phyloP scores from a whole-genome alignment of 2,329 filamentous ascomycete species.

The Cryphonectria japonica region DNA sequence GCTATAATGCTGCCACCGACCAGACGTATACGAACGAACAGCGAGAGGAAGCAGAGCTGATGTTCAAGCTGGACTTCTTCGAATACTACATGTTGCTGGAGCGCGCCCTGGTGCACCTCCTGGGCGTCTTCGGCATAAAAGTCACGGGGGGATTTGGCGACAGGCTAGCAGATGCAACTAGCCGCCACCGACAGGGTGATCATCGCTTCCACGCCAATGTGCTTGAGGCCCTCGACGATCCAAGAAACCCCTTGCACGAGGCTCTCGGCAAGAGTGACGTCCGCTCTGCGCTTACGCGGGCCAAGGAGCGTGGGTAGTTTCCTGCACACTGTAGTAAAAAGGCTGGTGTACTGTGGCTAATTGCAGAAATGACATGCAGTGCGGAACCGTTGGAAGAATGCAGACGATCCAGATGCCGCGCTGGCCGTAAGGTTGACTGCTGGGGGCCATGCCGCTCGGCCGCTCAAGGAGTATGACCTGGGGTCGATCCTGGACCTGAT shows the following conservation, averaged over 20 bases:
- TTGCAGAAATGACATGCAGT: constrained; percentile 39
- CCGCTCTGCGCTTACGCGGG: constrained; percentile 61
- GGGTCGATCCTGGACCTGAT: constrained; percentile 61
- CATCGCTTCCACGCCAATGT: constrained; percentile 72
- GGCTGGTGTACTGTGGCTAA: background rate
- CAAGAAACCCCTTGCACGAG: constrained; percentile 57
- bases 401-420: constrained; percentile 49
- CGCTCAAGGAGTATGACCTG: constrained; percentile 64
- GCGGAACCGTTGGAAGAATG: constrained; percentile 74
- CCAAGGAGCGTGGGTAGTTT: constrained; percentile 56
- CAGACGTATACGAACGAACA: constrained; percentile 42
- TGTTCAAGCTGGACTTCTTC: constrained; percentile 80
- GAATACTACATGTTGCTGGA: constrained; percentile 77
- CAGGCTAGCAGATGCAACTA: constrained; percentile 10
- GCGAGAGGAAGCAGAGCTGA: constrained; percentile 57
- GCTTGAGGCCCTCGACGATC: constrained; percentile 62
- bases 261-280: constrained; percentile 61
- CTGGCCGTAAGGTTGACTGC: constrained; percentile 32
- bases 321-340: too few species aligned
- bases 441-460: constrained; percentile 34
- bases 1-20: constrained; percentile 55
- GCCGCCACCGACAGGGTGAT: constrained; percentile 24
- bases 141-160: constrained; percentile 44
- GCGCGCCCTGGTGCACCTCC: constrained; percentile 68
- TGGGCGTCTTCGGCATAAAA: constrained; percentile 64